These are phyloP conservation scores for Sphagnum fallax DNA, from an alignment of 228 moss, liverwort and hornwort species.

Conservation along the genomic window DNA sequence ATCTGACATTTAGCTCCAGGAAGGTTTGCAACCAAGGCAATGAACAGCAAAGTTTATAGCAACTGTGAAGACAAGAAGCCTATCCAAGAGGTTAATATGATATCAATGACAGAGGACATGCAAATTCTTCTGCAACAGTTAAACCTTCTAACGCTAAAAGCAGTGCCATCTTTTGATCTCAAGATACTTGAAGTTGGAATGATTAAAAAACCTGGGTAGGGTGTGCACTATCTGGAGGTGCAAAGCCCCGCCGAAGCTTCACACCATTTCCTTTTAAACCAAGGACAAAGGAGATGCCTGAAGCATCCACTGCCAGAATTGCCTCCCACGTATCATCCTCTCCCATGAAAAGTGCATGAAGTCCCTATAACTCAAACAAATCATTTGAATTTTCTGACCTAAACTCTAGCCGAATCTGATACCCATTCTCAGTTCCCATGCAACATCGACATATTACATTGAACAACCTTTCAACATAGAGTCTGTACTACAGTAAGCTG, in stretches of 20 bases:
- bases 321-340: slow-evolving; percentile 99
- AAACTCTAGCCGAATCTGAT: background rate
- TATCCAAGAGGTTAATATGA: no score
- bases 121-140: no score
- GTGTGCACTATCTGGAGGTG: slow-evolving; percentile 62
- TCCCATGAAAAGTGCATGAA: slow-evolving; percentile 92
- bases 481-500: no score
- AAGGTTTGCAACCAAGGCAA: background rate
- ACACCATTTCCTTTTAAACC: slow-evolving; percentile 79
- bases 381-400: background rate
- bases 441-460: background rate
- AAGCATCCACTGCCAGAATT: slow-evolving; percentile 78
- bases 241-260: slow-evolving; percentile 88
- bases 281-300: slow-evolving; percentile 76
- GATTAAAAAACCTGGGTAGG: slow-evolving; percentile 64
- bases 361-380: slow-evolving; percentile 48
- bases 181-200: no score
- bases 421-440: background rate
- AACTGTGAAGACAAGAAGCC: no score
- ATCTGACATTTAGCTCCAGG: background rate
- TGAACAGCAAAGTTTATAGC: no score
- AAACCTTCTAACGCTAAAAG: no score
- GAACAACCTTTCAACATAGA: background rate
- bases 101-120: no score
- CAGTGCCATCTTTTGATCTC: no score